phyloP scores from a whole-genome alignment of 164 flowering plant species.

The Kingdonia uniflora region DNA sequence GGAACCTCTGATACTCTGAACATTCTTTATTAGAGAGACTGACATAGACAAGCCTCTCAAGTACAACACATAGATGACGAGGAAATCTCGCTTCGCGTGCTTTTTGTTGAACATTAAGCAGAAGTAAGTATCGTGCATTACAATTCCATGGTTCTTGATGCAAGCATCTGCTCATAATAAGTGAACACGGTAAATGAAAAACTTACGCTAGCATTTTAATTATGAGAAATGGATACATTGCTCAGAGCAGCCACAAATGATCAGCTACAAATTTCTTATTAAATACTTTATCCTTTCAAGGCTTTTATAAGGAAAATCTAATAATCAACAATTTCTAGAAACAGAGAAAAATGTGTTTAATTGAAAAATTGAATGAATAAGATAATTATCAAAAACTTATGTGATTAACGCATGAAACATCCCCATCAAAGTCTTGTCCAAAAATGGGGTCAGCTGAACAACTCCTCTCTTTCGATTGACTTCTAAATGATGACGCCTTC shows the following conservation, averaged over 20 bases:
- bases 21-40: slow-evolving; percentile 38
- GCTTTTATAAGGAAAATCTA: no score
- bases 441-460: no score
- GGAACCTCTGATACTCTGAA: slow-evolving; percentile 47
- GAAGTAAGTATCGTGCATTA: slow-evolving; percentile 49
- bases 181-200: background rate
- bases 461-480: no score
- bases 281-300: no score
- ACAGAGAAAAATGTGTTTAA: no score
- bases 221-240: background rate
- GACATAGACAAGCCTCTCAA: slow-evolving; percentile 40
- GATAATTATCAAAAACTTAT: no score
- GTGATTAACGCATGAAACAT: no score
- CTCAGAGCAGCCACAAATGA: background rate
- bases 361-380: no score
- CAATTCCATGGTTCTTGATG: slow-evolving; percentile 81
- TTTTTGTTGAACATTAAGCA: slow-evolving; percentile 53
- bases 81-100: slow-evolving; percentile 85
- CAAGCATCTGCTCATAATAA: slow-evolving; percentile 43
- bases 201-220: no score
- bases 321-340: no score
- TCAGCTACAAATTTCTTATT: background rate
- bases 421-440: no score
- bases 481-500: no score
- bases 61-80: slow-evolving; percentile 34